These are phyloP conservation scores for Leccinum incarnatum DNA, from an alignment of 768 basidiomycete genomes.

Conservation along the genomic window DNA sequence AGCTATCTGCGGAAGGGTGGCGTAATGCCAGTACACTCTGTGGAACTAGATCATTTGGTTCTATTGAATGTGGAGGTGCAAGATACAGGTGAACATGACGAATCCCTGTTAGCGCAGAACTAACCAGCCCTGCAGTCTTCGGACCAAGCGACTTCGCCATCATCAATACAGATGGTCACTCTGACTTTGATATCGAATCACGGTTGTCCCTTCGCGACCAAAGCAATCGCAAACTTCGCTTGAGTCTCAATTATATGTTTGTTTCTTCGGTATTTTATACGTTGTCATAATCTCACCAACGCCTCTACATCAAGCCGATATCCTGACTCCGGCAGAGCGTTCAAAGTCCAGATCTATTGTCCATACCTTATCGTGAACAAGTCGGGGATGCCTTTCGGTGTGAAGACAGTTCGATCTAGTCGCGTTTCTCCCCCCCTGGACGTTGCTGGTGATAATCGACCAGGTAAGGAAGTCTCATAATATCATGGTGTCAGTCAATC, in stretches of 20 bases:
- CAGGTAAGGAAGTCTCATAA: constrained; percentile 40
- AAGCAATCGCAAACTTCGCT: constrained; percentile 69
- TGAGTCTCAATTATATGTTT: constrained; percentile 89
- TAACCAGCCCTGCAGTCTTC: constrained; percentile 53
- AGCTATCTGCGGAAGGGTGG: constrained; percentile 93
- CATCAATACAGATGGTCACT: constrained; percentile 90
- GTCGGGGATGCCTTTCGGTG: constrained; percentile 77
- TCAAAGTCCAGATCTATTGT: constrained; percentile 92
- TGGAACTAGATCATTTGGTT: constrained; percentile 87
- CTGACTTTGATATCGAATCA: constrained; percentile 83
- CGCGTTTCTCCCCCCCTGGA: constrained; percentile 67
- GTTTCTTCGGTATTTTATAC: constrained; percentile 26
- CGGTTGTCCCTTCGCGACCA: constrained; percentile 70
- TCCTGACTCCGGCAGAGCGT: constrained; percentile 89
- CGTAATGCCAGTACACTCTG: constrained; percentile 93
- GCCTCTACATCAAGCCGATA: constrained; percentile 49
- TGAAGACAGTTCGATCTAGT: constrained; percentile 61
- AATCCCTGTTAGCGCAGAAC: not conserved
- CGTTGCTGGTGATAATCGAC: constrained; percentile 76
- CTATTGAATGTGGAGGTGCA: constrained; percentile 87
- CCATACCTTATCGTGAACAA: constrained; percentile 93
- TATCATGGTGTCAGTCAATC: constrained; percentile 17
- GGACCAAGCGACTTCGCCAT: constrained; percentile 96
- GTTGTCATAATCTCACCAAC: constrained; percentile 8
- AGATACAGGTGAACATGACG: constrained; percentile 67